Evolutionary conservation across 768 basidiomycete species (phyloP).

Genomic region (Goffeauzyma gilvescens): DNA sequence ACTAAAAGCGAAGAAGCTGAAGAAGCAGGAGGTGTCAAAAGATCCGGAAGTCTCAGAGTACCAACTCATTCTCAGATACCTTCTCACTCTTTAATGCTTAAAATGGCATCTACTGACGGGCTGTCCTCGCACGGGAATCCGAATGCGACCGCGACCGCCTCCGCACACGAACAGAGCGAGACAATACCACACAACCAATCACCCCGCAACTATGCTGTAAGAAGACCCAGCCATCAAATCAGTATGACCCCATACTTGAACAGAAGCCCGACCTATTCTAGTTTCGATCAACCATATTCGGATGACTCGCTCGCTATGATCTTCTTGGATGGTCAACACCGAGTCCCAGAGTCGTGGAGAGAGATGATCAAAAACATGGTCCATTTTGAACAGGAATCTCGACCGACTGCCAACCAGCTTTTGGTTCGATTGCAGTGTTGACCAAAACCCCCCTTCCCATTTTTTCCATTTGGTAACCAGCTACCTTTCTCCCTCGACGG

Average conservation of each 20-base stretch:
- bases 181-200: no score
- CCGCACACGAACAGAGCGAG: no score
- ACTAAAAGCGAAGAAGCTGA: background rate
- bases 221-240: background rate
- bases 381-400: constrained; percentile 7
- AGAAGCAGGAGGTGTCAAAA: constrained; percentile 4
- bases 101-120: background rate
- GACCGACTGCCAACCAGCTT: constrained; percentile 14
- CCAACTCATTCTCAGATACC: background rate
- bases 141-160: no score
- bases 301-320: constrained; percentile 17
- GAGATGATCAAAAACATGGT: constrained; percentile 17
- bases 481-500: no score
- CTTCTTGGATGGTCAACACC: constrained; percentile 15
- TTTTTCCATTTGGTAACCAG: no score
- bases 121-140: background rate
- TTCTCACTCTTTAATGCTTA: background rate
- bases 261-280: background rate
- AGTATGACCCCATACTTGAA: background rate
- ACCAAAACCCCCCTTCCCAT: no score
- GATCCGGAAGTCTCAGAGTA: constrained; percentile 17
- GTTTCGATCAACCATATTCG: constrained; percentile 8
- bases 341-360: constrained; percentile 12
- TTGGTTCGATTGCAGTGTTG: no score
- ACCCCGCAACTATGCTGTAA: no score